Evolutionary conservation across 2,329 filamentous ascomycete species (phyloP).

Genomic region (Tolypocladium amazonense): DNA sequence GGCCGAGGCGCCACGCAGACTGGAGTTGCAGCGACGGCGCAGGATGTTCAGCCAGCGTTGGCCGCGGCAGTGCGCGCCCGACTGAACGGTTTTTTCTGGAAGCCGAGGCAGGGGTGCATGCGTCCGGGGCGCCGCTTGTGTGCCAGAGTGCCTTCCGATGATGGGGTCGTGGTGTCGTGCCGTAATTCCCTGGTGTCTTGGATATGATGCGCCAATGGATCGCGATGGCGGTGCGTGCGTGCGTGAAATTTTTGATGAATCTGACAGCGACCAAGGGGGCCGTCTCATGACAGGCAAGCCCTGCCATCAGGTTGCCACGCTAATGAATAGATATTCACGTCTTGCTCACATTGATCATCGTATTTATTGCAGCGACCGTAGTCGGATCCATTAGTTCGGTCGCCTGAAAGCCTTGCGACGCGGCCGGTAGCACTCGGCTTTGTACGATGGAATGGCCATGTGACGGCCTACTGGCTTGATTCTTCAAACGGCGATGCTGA

Average conservation of each 20-base stretch:
- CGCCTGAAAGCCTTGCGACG: too few species aligned
- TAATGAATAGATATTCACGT: neutral
- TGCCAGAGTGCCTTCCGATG: neutral
- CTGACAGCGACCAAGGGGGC: neutral
- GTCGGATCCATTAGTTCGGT: too few species aligned
- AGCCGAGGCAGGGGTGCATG: neutral
- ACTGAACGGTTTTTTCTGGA: neutral
- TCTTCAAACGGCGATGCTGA: neutral
- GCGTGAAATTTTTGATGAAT: neutral
- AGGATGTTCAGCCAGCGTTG: too few species aligned
- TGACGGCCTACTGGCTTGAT: neutral
- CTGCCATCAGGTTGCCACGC: neutral
- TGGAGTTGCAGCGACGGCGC: too few species aligned
- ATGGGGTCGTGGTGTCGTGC: neutral
- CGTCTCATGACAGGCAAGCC: neutral
- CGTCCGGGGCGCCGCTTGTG: neutral
- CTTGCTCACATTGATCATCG: neutral
- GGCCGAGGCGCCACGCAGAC: too few species aligned
- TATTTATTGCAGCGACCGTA: too few species aligned
- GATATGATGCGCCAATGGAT: neutral
- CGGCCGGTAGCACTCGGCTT: too few species aligned
- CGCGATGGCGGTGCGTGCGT: neutral
- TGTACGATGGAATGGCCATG: too few species aligned
- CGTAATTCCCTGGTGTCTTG: neutral
- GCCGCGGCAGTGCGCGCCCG: neutral